Base-by-base conservation (phyloP, 139 green algal species). In the Auxenochlorella pyrenoidosa region DNA sequence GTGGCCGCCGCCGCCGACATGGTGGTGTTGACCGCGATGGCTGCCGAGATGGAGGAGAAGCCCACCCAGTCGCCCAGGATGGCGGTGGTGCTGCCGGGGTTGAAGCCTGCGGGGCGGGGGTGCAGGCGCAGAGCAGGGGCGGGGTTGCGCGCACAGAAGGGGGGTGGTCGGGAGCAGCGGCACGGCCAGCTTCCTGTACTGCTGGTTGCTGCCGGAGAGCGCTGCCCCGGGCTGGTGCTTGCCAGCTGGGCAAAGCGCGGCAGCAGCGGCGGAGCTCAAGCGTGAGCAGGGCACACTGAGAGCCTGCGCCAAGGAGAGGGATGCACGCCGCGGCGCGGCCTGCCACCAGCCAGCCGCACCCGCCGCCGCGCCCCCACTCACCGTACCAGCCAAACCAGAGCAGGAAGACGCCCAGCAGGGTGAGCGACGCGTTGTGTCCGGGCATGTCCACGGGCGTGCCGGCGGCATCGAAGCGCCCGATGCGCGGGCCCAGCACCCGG, bases 381-480 rank as follows among this genome's bases (percentile, higher is more conserved):
- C 21, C 96, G 75, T 98, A 98, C 92, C 96, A 98, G 77, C 96
- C 96, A 79, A 98, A 98, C 96, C 96, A 98, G 79, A 98, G 93
- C 63, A 98, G 91, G 87, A 96, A 94, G 47, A 95, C 92, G 73
- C 93, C 93, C 34, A 96, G 91, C 30, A 95, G 77, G 83, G 92
- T 94, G 19, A 96, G 91, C 32, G 89, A 88, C 36, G 93, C 89
- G 80, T 93, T 95, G 92, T 98, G 96, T n/a, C 96, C 96, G 28
- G 93, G 94, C 90, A 98, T 97, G 78, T 93, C 90, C 10, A 95
- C 89, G 0, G 92, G 92, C 78, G 97, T 93, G 43, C 97, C 97
- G 76, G 97, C 93, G 70, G 92, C 90, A 86, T 96, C 93, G 81
- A 99, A 99, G 36, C 97, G 94, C 12, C 97, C 97, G 21, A 98